phyloP scores from a whole-genome alignment of 345 rosid species.

The Punica granatum region DNA sequence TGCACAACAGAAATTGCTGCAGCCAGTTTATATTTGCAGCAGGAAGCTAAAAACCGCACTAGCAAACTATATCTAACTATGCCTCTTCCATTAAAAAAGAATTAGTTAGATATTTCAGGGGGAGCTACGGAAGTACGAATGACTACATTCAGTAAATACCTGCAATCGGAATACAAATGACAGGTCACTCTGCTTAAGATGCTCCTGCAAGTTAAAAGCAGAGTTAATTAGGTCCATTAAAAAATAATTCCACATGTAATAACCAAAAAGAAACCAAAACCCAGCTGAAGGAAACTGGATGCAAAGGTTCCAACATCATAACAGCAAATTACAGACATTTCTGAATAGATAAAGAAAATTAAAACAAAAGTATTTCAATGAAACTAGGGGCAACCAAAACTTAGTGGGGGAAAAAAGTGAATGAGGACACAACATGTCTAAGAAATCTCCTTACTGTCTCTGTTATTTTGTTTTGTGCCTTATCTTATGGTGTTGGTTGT shows the following conservation, averaged over 20 bases:
- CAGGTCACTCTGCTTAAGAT: constrained; percentile 80
- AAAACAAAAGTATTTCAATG: background rate
- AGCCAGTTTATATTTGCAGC: too few relatives aligned
- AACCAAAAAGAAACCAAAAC: background rate
- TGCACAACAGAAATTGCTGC: too few relatives aligned
- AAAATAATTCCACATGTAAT: background rate
- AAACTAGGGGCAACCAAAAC: background rate
- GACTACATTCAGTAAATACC: constrained; percentile 26
- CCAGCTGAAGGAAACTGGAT: background rate
- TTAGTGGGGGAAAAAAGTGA: background rate
- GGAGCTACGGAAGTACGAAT: background rate
- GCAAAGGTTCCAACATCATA: background rate
- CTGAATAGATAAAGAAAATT: background rate
- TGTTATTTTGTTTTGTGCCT: too few relatives aligned
- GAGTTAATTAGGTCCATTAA: constrained; percentile 11
- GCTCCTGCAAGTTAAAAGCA: constrained; percentile 58
- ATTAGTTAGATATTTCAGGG: background rate
- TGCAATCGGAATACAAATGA: constrained; percentile 91
- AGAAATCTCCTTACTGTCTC: too few relatives aligned
- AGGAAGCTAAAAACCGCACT: too few relatives aligned
- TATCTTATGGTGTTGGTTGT: background rate
- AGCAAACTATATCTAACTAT: background rate
- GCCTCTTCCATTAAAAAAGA: background rate
- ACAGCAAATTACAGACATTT: background rate
- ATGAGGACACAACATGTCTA: too few relatives aligned